These are phyloP conservation scores for Malania oleifera DNA, from an alignment of 164 flowering plant species.

Conservation along the genomic window DNA sequence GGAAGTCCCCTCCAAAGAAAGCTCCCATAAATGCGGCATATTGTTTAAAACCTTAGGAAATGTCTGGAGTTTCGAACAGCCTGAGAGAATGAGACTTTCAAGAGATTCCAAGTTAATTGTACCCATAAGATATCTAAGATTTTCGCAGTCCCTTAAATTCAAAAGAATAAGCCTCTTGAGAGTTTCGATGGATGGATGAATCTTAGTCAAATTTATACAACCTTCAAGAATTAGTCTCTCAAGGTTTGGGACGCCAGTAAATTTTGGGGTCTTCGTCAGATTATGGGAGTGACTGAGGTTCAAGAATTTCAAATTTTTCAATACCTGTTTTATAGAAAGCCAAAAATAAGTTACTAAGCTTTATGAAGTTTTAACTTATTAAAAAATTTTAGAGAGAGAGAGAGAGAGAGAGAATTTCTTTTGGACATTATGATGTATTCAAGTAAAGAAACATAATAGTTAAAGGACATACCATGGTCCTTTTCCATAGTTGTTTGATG, in stretches of 20 bases:
- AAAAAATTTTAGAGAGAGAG: no score
- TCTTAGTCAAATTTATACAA: constrained; percentile 11
- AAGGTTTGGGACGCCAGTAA: constrained; percentile 3
- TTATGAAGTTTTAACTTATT: no score
- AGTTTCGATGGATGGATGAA: constrained; percentile 9
- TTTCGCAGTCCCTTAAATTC: constrained; percentile 3
- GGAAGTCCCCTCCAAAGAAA: background rate
- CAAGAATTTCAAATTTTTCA: background rate
- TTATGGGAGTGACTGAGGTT: background rate
- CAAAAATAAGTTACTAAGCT: no score
- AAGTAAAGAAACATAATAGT: background rate
- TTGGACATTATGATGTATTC: background rate
- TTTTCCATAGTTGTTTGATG: constrained; percentile 5
- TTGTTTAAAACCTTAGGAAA: constrained; percentile 8
- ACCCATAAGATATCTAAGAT: constrained; percentile 5
- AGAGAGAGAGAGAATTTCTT: background rate
- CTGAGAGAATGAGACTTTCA: constrained; percentile 4
- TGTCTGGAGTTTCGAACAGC: constrained; percentile 11
- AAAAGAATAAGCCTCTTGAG: constrained; percentile 1
- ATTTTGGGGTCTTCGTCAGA: constrained; percentile 8
- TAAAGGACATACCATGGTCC: constrained; percentile 3
- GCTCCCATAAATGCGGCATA: constrained; percentile 6
- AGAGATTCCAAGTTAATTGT: constrained; percentile 5
- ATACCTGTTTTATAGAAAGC: no score
- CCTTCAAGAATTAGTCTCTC: constrained; percentile 9